Percentiles rank a stretch among this genome's conserved stretches.
Conservation (phyloP, 768 basidiomycete genomes). For the Saitozyma sp. region DNA sequence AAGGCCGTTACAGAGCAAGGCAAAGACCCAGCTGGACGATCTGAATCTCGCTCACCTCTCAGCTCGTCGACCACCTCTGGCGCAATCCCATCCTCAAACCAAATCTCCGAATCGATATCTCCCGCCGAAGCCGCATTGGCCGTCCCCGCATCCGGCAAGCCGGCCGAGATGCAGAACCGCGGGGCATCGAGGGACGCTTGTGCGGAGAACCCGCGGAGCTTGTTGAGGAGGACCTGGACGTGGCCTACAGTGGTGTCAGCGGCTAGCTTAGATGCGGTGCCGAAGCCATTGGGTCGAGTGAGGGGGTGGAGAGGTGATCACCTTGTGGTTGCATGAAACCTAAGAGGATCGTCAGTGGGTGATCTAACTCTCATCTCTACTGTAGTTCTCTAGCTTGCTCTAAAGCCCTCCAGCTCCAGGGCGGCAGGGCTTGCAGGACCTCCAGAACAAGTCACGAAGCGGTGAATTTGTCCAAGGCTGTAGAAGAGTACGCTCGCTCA, state of each 20-base stretch:
- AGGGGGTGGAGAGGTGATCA: background rate
- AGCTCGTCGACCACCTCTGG: constrained; percentile 66
- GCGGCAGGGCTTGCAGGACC: no score
- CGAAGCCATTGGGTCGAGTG: no score
- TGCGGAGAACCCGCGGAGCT: constrained; percentile 79
- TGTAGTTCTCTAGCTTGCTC: background rate
- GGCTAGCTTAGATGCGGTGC: background rate
- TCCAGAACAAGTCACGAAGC: no score
- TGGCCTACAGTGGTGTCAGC: constrained; percentile 65
- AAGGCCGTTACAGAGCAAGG: no score
- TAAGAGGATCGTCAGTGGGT: constrained; percentile 1
- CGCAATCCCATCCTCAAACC: constrained; percentile 80
- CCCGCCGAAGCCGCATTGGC: constrained; percentile 58
- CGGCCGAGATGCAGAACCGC: constrained; percentile 91
- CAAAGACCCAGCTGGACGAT: background rate
- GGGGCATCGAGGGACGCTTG: constrained; percentile 93
- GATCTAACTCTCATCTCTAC: background rate
- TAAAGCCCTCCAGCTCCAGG: no score
- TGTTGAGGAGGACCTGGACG: constrained; percentile 87
- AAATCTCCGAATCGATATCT: constrained; percentile 78
- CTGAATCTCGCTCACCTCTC: constrained; percentile 57
- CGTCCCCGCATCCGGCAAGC: constrained; percentile 64
- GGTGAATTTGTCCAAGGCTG: no score
- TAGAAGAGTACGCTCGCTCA: constrained; percentile 12
- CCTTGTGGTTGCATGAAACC: constrained; percentile 61